Conservation (phyloP, 2,329 filamentous ascomycete species). For the Colletotrichum sublineola region DNA sequence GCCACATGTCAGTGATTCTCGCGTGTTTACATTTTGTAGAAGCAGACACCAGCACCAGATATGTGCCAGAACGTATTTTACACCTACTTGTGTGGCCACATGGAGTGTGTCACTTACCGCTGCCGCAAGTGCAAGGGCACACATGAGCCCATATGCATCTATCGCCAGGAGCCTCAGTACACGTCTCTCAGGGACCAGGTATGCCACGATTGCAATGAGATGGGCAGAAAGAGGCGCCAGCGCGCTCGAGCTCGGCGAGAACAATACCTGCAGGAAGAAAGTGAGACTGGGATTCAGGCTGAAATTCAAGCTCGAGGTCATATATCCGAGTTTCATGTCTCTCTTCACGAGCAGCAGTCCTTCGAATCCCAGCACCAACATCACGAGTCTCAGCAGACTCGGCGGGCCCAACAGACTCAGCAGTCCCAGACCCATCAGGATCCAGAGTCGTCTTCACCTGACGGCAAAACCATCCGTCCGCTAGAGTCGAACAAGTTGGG, state of each 20-base stretch:
- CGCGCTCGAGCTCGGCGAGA: not conserved
- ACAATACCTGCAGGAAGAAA: not conserved
- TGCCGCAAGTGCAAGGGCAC: slow-evolving; percentile 11
- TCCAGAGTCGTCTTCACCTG: slow-evolving; percentile 11
- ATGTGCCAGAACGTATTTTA: slow-evolving; percentile 43
- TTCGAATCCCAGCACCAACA: not conserved
- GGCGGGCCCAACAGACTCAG: slow-evolving; percentile 5
- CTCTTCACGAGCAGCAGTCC: not conserved
- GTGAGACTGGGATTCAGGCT: not conserved
- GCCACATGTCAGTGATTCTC: not conserved
- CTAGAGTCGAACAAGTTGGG: slow-evolving; percentile 39
- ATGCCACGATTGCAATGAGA: slow-evolving; percentile 41
- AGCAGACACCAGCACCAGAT: not conserved
- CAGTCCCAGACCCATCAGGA: slow-evolving; percentile 19
- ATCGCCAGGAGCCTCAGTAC: slow-evolving; percentile 3
- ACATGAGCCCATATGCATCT: slow-evolving; percentile 4
- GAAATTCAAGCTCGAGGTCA: not conserved
- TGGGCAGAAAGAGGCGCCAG: not conserved
- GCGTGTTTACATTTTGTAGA: slow-evolving; percentile 40
- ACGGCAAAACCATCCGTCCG: slow-evolving; percentile 29
- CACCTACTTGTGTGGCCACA: slow-evolving; percentile 41
- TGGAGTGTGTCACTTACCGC: slow-evolving; percentile 34
- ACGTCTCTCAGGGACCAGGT: slow-evolving; percentile 35
- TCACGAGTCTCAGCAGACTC: not conserved
- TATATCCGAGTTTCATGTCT: not conserved